phyloP scores from a whole-genome alignment of 1,284 basidiomycete species.

The Moesziomyces globuligerus region DNA sequence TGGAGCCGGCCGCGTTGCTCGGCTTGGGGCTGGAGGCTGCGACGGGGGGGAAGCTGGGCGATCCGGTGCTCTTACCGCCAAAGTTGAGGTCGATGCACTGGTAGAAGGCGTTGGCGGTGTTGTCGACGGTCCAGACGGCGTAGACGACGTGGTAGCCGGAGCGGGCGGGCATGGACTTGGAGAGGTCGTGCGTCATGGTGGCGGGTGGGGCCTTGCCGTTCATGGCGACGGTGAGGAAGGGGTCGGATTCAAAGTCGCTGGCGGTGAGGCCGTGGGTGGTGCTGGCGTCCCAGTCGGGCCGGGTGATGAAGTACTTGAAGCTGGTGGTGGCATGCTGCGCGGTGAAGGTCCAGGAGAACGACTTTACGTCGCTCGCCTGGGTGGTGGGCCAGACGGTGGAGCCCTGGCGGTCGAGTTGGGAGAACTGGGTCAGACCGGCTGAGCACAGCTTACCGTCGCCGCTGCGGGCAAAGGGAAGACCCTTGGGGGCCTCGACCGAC shows the following conservation, averaged over 20 bases:
- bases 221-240: conserved; percentile 43
- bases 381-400: conserved; percentile 25
- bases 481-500: conserved; percentile 46
- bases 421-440: conserved; percentile 40
- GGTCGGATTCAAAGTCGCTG: conserved; percentile 29
- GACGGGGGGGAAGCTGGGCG: not conserved
- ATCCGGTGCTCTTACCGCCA: conserved; percentile 13
- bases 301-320: conserved; percentile 51
- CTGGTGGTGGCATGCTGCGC: conserved; percentile 50
- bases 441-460: conserved; percentile 40
- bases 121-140: conserved; percentile 48
- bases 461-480: conserved; percentile 38
- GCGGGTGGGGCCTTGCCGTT: conserved; percentile 21
- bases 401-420: conserved; percentile 36
- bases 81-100: conserved; percentile 51
- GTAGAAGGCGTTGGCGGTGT: conserved; percentile 48
- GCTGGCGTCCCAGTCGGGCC: conserved; percentile 27
- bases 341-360: conserved; percentile 46
- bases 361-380: conserved; percentile 21
- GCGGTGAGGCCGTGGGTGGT: conserved; percentile 14
- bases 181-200: conserved; percentile 27
- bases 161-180: conserved; percentile 25
- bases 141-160: conserved; percentile 44
- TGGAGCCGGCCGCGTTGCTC: not conserved
- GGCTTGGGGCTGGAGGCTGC: conserved; percentile 3